Evolutionary conservation across 1,284 basidiomycete genomes (phyloP), one percentile per base, ranked within the genome.

Genomic region (Trichosporon sp.): DNA sequence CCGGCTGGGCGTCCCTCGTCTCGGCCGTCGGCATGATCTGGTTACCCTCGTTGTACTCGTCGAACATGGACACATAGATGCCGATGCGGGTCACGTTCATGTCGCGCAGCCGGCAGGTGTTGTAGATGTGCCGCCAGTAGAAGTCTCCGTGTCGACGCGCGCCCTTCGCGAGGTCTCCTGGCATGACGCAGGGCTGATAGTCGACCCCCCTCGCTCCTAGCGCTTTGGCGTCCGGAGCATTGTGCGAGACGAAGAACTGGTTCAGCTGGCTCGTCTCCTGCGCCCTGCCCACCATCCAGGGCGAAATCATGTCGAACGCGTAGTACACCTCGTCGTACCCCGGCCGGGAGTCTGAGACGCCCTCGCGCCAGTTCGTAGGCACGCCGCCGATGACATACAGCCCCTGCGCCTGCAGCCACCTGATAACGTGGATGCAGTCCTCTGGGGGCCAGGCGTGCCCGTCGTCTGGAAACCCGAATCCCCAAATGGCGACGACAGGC

Each of bases 21-120:
- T 68, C 67, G 52, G 67, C 67, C 13, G 67, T 68, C 25, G 67
- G 67, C 33, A 62, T 62, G 14, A 68, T 68, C 31, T 68, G 67
- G 62, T 68, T 61, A 27, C 64, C 64, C 54, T 68, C 67, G 59
- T 68, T 65, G 64, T 63, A 68, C 62, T 68, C 67, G 62, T 68
- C 67, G 21, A 63, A 68, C 67, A 68, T 68, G 34, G 67, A 68
- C 21, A 68, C 40, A 57, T 68, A 68, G 27, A 54, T 54, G 46
- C 59, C 59, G 6, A 59, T 36, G 10, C 49, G 49, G 3, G 49
- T 54, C 4, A 21, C 49, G 27, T 54, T 54, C 14, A 54, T 25
- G 49, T 58, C 61, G 2, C 40, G 25, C 4, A 62, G 33, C 3
- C 27, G 27, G 27, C 49, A 54, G 16, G 49, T 29, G 60, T 68